Percentiles rank a stretch among this genome's conserved stretches.
These are phyloP conservation scores for Saccharomyces hybrid DNA, from an alignment of 1,139 yeast genomes.

Conservation along the genomic window DNA sequence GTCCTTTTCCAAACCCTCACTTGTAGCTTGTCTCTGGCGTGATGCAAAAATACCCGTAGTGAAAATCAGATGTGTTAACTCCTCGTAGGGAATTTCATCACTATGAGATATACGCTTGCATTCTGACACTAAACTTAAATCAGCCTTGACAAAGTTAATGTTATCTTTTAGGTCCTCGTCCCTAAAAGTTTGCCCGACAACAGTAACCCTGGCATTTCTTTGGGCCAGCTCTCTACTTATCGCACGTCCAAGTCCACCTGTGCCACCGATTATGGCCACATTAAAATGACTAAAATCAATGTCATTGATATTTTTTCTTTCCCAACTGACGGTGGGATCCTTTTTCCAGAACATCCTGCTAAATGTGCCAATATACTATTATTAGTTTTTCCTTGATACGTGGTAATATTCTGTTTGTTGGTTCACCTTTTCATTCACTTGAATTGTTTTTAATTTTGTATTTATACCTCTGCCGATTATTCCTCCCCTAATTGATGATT, in stretches of 20 bases:
- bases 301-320: not conserved
- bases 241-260: slow-evolving; percentile 36
- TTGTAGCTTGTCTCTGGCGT: slow-evolving; percentile 28
- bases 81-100: slow-evolving; percentile 18
- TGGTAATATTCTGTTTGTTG: too few relatives aligned
- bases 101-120: slow-evolving; percentile 22
- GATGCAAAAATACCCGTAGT: slow-evolving; percentile 36
- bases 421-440: not conserved
- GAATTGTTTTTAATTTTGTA: not conserved
- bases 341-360: not conserved
- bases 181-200: slow-evolving; percentile 34
- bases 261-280: slow-evolving; percentile 35
- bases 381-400: not conserved
- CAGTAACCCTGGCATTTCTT: slow-evolving; percentile 32
- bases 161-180: slow-evolving; percentile 22
- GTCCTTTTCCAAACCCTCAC: slow-evolving; percentile 35
- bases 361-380: not conserved
- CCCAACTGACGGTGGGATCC: slow-evolving; percentile 5
- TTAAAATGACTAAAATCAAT: slow-evolving; percentile 10
- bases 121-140: slow-evolving; percentile 28
- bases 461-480: not conserved
- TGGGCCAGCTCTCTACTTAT: slow-evolving; percentile 23
- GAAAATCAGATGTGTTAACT: slow-evolving; percentile 29
- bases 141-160: slow-evolving; percentile 32
- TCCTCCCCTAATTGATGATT: not conserved